Evolutionary conservation across 1,284 basidiomycete genomes (phyloP), one percentile per base, ranked within the genome.

Genomic region (Inonotus obliquus): DNA sequence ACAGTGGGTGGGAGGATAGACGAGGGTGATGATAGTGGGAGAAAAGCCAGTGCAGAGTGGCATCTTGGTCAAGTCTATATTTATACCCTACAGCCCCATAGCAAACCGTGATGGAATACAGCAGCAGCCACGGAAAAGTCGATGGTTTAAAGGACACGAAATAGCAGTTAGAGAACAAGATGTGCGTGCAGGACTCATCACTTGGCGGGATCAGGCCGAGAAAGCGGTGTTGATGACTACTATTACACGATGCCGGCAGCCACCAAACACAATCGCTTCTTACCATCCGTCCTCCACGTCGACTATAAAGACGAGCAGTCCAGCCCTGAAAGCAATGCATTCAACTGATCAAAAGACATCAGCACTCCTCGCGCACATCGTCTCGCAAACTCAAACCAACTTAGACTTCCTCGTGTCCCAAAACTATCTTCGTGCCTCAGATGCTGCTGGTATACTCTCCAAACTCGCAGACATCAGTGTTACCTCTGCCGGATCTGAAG

Each of bases 381-480:
- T 64, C 6, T 56, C 63, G 3, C 65, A 66, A 49, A 64, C 63
- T 17, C 35, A 60, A 32, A 41, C 62, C 14, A 66, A 66, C 37
- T 48, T 66, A n/a, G 63, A 66, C 38, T 62, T 66, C 48, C 63
- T 66, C 23, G 61, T 64, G 14, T 62, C 60, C 10, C 65, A 66
- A 56, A 64, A 64, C 54, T 62, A 66, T 37, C 62, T 66, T 37
- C 19, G 38, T 17, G 57, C 60, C 17, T 57, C 55, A 7, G 65
- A 66, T 44, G 66, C 63, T 4, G 61, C 63, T 45, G 48, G 56
- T 29, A 61, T 65, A 19, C 39, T 60, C 10, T 63, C 62, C 21
- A 64, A 52, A 48, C 56, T 63, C 25, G 29, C 62, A 29, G 14
- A 44, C 14, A 25, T 56, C 25, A 45, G 51, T 25, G n/a, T 52